Evolutionary conservation across 345 rosid genomes (phyloP).

Genomic region (Eucalyptus albens): DNA sequence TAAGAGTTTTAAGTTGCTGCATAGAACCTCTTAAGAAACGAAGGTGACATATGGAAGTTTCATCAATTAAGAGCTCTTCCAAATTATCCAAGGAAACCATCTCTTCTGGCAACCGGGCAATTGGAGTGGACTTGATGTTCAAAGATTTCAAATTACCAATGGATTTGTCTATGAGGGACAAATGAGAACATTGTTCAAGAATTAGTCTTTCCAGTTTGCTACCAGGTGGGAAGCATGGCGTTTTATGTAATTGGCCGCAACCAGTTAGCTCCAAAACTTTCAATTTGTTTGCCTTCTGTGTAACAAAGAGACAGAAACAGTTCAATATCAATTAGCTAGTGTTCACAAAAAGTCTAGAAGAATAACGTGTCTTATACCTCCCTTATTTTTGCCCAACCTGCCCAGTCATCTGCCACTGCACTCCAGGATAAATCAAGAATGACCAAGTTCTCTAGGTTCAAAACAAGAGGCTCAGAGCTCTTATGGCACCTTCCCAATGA

Average conservation of each 20-base stretch:
- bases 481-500: not conserved
- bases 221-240: not conserved
- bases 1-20: not conserved
- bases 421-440: not conserved
- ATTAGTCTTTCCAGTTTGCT: not conserved
- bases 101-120: not conserved
- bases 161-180: not conserved
- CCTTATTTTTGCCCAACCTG: not conserved
- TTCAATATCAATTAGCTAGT: not conserved
- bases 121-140: not conserved
- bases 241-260: not conserved
- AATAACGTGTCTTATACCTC: not conserved
- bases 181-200: not conserved
- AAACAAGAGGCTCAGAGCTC: not conserved
- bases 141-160: not conserved
- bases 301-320: not conserved
- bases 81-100: not conserved
- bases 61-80: not conserved
- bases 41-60: not conserved
- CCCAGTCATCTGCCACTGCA: not conserved
- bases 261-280: not conserved
- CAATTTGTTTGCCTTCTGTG: not conserved
- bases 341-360: not conserved
- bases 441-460: not conserved
- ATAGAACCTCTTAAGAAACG: not conserved